Evolutionary conservation across 257 asterid genomes (phyloP).

Genomic region (Cordia subcordata): DNA sequence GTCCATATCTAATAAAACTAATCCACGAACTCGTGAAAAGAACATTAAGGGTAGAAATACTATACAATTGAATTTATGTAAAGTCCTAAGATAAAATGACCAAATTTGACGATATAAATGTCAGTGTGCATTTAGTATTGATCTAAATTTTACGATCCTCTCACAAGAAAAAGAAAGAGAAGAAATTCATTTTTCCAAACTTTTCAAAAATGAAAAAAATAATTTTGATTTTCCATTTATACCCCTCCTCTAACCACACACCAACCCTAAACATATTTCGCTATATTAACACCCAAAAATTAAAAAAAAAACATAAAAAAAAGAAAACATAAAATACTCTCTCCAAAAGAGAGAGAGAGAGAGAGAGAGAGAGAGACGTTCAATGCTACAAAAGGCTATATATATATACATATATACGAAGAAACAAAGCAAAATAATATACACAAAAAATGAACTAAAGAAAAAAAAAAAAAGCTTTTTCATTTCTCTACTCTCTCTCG

Average conservation of each 20-base stretch:
- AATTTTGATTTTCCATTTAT: too few species aligned
- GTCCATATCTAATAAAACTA: too few species aligned
- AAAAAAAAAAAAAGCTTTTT: not conserved
- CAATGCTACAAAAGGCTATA: constrained; percentile 18
- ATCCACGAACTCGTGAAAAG: too few species aligned
- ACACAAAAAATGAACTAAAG: not conserved
- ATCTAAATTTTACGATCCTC: not conserved
- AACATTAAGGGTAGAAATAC: too few species aligned
- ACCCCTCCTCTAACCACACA: too few species aligned
- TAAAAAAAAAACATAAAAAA: not conserved
- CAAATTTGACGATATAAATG: too few species aligned
- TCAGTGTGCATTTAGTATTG: too few species aligned
- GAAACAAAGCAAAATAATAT: constrained; percentile 23
- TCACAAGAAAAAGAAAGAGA: too few species aligned
- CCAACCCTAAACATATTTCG: not conserved
- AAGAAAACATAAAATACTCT: constrained; percentile 6
- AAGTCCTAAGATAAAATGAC: too few species aligned
- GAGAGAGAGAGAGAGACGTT: constrained; percentile 9
- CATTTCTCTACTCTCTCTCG: not conserved
- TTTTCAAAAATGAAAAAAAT: not conserved
- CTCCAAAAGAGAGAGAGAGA: constrained; percentile 24
- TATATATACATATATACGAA: constrained; percentile 6
- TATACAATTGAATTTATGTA: too few species aligned
- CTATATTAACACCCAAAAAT: not conserved
- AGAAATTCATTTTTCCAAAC: not conserved